Conservation (phyloP, 2,329 filamentous ascomycete species). For the Clonostachys solani region DNA sequence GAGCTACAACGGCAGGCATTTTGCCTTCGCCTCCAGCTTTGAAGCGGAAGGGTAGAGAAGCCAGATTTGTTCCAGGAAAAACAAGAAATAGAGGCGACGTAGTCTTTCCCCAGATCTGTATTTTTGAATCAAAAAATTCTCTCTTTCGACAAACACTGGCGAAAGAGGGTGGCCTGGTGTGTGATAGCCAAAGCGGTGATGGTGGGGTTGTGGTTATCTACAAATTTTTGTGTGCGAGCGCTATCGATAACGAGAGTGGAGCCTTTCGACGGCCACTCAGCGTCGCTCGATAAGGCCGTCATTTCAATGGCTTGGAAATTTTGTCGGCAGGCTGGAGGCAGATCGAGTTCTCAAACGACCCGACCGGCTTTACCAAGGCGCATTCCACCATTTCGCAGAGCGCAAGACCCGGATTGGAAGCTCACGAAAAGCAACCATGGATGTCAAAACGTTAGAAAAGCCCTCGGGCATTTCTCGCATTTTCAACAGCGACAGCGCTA, state of each 20-base stretch:
- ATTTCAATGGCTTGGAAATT: constrained; percentile 21
- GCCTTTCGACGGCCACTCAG: constrained; percentile 13
- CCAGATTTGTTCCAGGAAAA: constrained; percentile 38
- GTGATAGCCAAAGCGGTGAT: constrained; percentile 9
- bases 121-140: too few species aligned
- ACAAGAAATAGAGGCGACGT: too few species aligned
- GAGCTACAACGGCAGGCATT: constrained; percentile 69
- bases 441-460: constrained; percentile 27
- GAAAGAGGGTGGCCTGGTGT: too few species aligned
- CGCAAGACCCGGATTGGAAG: too few species aligned
- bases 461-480: constrained; percentile 9
- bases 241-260: constrained; percentile 25
- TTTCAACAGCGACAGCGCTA: background rate
- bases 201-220: constrained; percentile 31
- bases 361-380: too few species aligned
- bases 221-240: constrained; percentile 27
- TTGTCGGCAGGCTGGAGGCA: constrained; percentile 11
- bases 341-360: too few species aligned
- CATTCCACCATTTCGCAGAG: too few species aligned
- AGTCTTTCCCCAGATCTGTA: too few species aligned
- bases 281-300: constrained; percentile 14
- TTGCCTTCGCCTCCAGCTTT: constrained; percentile 72
- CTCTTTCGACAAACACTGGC: too few species aligned
- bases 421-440: constrained; percentile 19
- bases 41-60: constrained; percentile 78